Percentiles rank a stretch among this genome's conserved stretches.
These are phyloP conservation scores for Fusarium devonianum DNA, from an alignment of 2,329 filamentous ascomycete species.

Conservation along the genomic window DNA sequence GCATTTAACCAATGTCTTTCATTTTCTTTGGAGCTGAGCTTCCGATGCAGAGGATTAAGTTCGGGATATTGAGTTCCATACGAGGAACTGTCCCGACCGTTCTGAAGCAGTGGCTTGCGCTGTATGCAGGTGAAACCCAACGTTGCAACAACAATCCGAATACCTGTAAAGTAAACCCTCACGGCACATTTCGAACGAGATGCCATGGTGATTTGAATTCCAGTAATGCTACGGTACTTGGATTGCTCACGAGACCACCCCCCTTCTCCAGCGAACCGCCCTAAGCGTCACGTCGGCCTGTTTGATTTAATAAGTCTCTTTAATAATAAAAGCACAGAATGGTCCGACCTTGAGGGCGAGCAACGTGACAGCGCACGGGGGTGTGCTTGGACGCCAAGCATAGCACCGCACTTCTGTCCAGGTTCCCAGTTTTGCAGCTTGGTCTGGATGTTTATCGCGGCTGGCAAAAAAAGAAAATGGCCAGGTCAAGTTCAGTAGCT, in stretches of 20 bases:
- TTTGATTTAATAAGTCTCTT: neutral
- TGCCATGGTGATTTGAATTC: neutral
- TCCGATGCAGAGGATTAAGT: neutral
- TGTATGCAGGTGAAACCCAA: slow-evolving; percentile 31
- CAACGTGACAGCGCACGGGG: slow-evolving; percentile 2
- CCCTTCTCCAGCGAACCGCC: neutral
- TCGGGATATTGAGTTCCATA: slow-evolving; percentile 12
- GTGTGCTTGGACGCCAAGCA: slow-evolving; percentile 5
- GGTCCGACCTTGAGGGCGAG: slow-evolving; percentile 20
- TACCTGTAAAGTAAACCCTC: too few relatives aligned
- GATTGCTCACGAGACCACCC: slow-evolving; percentile 29
- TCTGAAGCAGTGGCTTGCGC: slow-evolving; percentile 37
- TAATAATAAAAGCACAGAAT: slow-evolving; percentile 1
- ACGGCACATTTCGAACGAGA: too few relatives aligned
- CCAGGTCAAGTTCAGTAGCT: neutral
- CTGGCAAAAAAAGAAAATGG: neutral
- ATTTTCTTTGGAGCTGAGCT: too few relatives aligned
- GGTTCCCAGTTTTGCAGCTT: slow-evolving; percentile 9
- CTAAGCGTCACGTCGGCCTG: neutral
- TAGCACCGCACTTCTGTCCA: slow-evolving; percentile 5
- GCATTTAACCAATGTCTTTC: neutral
- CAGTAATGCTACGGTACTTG: slow-evolving; percentile 7
- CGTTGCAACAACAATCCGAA: slow-evolving; percentile 22
- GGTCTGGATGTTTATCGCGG: slow-evolving; percentile 1
- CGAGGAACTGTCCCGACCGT: slow-evolving; percentile 5